A percentile compares a stretch with the other conserved stretches of the same genome.
Conservation (phyloP, 2,329 filamentous ascomycete species). For the Fusarium concolor region DNA sequence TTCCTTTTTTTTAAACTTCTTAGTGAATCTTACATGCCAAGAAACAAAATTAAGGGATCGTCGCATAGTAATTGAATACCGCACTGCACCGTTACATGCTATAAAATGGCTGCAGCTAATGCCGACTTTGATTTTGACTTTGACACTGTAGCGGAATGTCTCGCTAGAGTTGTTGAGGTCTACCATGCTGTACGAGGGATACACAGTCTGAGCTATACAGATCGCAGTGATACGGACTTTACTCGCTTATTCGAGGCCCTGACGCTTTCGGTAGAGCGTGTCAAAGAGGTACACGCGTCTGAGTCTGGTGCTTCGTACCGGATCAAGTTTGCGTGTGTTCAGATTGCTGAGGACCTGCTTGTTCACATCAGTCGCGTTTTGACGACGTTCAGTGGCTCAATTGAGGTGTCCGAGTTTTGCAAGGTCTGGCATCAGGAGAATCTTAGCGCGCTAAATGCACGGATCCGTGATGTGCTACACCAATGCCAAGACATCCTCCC, state of each 20-base stretch:
- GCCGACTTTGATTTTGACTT: neutral
- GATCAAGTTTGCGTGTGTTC: constrained; percentile 37
- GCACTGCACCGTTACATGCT: constrained; percentile 45
- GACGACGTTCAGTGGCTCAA: neutral
- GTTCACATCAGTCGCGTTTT: constrained; percentile 38
- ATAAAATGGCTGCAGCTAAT: constrained; percentile 48
- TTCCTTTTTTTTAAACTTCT: neutral
- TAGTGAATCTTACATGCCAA: neutral
- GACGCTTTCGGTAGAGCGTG: constrained; percentile 7
- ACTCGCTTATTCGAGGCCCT: constrained; percentile 5
- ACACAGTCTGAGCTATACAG: constrained; percentile 9
- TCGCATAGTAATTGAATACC: constrained; percentile 6
- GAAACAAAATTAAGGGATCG: neutral
- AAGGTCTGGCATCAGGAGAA: constrained; percentile 36
- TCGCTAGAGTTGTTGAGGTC: constrained; percentile 28
- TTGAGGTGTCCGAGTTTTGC: constrained; percentile 21
- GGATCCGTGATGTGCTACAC: constrained; percentile 34
- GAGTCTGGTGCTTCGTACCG: neutral
- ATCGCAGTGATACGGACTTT: constrained; percentile 16
- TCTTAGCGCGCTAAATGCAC: constrained; percentile 30
- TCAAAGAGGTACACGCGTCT: neutral
- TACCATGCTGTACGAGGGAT: constrained; percentile 13
- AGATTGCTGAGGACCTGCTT: constrained; percentile 43
- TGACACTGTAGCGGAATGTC: constrained; percentile 28
- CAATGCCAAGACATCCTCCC: constrained; percentile 17